These are phyloP conservation scores for Carex sylvatica DNA, from an alignment of 202 grass and related monocot genomes.

Conservation along the genomic window DNA sequence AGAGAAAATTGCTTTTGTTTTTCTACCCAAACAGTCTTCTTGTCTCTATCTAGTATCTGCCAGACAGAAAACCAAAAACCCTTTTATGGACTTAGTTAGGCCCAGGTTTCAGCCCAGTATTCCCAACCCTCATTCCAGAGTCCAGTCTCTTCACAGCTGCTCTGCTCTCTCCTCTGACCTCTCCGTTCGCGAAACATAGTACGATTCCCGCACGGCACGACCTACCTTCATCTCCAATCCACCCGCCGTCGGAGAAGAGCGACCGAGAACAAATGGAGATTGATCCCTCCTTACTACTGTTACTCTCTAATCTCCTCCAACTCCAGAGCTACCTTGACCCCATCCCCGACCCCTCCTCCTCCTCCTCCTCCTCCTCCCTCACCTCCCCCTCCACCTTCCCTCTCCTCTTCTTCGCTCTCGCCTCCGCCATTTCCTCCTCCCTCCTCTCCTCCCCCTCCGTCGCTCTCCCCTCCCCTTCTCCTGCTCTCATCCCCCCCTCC, in stretches of 20 bases:
- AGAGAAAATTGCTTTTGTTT: background rate
- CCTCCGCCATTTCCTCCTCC: background rate
- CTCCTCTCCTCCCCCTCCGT: background rate
- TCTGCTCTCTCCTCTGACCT: too few species aligned
- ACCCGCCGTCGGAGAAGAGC: background rate
- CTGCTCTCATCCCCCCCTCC: background rate
- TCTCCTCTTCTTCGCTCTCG: slow-evolving; percentile 9
- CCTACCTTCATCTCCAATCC: background rate
- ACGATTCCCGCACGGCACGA: background rate
- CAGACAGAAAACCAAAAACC: background rate
- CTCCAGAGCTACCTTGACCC: slow-evolving; percentile 11
- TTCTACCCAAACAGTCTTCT: background rate
- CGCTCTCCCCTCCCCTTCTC: background rate
- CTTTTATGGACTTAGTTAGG: background rate
- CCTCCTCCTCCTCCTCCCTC: background rate
- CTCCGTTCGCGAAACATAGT: background rate
- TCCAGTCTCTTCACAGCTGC: background rate
- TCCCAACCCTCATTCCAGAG: background rate
- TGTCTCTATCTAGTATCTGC: background rate
- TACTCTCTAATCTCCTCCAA: slow-evolving; percentile 15
- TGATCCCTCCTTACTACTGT: background rate
- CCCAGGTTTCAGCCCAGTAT: background rate
- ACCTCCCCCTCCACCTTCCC: background rate
- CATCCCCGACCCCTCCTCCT: background rate
- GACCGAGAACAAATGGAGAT: background rate